These are phyloP conservation scores for Schizonepeta tenuifolia DNA, from an alignment of 257 asterid species.

Conservation along the genomic window DNA sequence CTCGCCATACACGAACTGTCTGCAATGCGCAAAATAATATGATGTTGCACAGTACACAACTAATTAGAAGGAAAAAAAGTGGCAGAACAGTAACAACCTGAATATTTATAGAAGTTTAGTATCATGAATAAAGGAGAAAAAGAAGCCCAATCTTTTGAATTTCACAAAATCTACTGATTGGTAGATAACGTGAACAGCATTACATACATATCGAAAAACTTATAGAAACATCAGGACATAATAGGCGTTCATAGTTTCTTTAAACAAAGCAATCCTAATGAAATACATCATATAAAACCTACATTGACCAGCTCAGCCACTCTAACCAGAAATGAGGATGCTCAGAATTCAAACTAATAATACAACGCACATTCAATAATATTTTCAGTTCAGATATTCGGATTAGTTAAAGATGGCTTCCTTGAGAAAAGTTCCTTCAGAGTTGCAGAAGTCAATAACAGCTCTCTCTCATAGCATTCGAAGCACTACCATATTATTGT, in stretches of 20 bases:
- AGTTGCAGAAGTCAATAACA: not conserved
- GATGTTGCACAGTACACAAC: conserved; percentile 10
- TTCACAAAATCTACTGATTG: not conserved
- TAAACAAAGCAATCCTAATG: not conserved
- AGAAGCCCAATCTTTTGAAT: not conserved
- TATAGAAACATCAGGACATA: not conserved
- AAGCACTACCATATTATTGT: not conserved
- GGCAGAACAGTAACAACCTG: not conserved
- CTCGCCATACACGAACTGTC: conserved; percentile 98
- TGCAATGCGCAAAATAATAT: conserved; percentile 44
- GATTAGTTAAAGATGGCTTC: not conserved
- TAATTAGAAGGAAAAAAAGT: not conserved
- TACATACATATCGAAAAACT: not conserved
- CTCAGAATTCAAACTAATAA: not conserved
- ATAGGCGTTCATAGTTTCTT: not conserved
- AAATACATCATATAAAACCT: not conserved
- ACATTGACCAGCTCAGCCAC: not conserved
- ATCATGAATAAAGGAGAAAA: conserved; percentile 10
- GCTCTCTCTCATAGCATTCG: not conserved
- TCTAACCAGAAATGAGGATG: not conserved
- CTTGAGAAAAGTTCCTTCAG: not conserved
- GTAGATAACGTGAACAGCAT: not conserved
- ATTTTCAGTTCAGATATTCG: not conserved
- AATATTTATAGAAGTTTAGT: too few species aligned
- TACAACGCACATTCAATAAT: not conserved